These are phyloP conservation scores for Cordyceps pruinosa DNA, from an alignment of 2,329 filamentous ascomycete genomes.

Conservation along the genomic window DNA sequence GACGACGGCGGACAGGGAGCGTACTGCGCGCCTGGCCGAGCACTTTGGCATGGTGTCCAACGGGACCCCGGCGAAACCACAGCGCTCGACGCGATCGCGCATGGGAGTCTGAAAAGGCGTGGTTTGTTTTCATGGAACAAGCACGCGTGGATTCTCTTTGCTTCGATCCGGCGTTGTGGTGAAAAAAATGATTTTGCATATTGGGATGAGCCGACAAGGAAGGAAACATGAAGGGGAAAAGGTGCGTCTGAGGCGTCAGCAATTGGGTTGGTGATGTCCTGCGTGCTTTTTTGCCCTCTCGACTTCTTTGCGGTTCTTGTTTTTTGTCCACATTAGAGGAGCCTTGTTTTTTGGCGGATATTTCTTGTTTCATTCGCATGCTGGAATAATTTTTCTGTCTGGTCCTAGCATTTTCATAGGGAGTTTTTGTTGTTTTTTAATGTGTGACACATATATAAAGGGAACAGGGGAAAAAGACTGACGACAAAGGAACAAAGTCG, in stretches of 20 bases:
- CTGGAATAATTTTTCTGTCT: neutral
- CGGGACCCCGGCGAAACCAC: slow-evolving; percentile 27
- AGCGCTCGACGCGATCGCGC: slow-evolving; percentile 9
- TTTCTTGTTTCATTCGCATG: neutral
- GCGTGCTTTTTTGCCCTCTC: neutral
- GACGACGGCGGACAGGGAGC: slow-evolving; percentile 20
- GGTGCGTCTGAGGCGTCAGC: neutral
- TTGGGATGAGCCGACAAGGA: neutral
- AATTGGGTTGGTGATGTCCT: neutral
- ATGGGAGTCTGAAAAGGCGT: slow-evolving; percentile 6
- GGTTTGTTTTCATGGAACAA: neutral
- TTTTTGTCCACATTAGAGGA: neutral
- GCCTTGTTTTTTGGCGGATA: neutral
- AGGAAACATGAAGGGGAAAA: neutral
- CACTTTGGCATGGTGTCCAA: slow-evolving; percentile 28
- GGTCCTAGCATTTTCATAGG: neutral
- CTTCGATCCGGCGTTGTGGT: too few relatives aligned
- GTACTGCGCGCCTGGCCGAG: slow-evolving; percentile 23
- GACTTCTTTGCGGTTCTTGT: neutral
- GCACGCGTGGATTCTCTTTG: neutral
- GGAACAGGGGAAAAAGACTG: neutral
- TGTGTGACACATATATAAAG: neutral
- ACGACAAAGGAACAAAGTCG: neutral
- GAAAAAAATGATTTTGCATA: too few relatives aligned
- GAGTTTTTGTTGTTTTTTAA: neutral